These are phyloP conservation scores for Orbilia javanica DNA, from an alignment of 2,329 filamentous ascomycete species.

Conservation along the genomic window DNA sequence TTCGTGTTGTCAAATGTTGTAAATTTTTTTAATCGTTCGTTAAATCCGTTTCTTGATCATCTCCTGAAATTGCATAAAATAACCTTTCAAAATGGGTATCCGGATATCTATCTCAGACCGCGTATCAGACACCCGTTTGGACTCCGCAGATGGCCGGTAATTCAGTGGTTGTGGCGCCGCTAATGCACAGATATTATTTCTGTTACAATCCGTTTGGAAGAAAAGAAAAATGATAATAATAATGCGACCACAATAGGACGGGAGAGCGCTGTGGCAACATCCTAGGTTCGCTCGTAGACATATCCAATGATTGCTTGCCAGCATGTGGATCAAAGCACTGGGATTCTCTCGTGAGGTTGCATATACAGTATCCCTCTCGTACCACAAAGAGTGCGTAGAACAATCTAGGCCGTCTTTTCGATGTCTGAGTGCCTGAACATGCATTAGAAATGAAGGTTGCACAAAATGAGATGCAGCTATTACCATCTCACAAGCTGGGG, in stretches of 20 bases:
- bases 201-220: background rate
- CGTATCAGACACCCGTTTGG: background rate
- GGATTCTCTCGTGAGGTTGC: constrained; percentile 3
- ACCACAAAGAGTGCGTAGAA: background rate
- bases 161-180: constrained; percentile 17
- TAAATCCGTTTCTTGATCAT: background rate
- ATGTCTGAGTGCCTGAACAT: constrained; percentile 16
- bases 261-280: background rate
- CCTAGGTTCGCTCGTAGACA: background rate
- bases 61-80: background rate
- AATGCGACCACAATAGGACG: background rate
- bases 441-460: constrained; percentile 31
- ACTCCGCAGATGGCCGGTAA: constrained; percentile 2
- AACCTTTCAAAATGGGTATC: too few relatives aligned
- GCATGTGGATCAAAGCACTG: background rate
- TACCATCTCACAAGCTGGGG: constrained; percentile 10
- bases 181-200: background rate
- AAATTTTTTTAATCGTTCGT: background rate
- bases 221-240: too few relatives aligned
- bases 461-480: background rate
- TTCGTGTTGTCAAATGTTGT: constrained; percentile 7
- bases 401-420: constrained; percentile 7
- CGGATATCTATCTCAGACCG: constrained; percentile 12
- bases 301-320: background rate
- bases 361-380: background rate